Percentiles rank a stretch among this genome's conserved stretches.
Conservation (phyloP, 2,329 filamentous ascomycete genomes). For the Neonectria sp. region DNA sequence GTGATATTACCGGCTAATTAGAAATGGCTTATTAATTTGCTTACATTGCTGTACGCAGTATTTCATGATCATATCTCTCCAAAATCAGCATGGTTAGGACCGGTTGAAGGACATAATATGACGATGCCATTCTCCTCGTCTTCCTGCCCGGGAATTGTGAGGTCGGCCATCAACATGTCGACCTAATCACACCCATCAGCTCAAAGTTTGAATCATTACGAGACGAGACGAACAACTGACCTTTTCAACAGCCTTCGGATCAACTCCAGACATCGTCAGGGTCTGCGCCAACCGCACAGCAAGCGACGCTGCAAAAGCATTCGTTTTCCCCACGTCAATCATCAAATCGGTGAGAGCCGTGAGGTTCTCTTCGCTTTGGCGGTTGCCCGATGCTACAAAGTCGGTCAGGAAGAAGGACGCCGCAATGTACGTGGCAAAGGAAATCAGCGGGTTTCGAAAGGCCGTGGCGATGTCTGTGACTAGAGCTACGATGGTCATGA, state of each 20-base stretch:
- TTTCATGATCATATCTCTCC: neutral
- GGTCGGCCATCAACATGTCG: slow-evolving; percentile 23
- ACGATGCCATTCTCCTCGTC: slow-evolving; percentile 34
- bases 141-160: slow-evolving; percentile 32
- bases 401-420: slow-evolving; percentile 33
- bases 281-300: slow-evolving; percentile 77
- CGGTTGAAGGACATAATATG: slow-evolving; percentile 27
- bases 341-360: slow-evolving; percentile 69
- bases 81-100: neutral
- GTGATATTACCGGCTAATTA: neutral
- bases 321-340: slow-evolving; percentile 68
- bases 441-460: slow-evolving; percentile 34
- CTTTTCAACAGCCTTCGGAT: slow-evolving; percentile 31
- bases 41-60: neutral
- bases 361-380: slow-evolving; percentile 63
- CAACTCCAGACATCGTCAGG: slow-evolving; percentile 63
- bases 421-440: slow-evolving; percentile 33
- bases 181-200: slow-evolving; percentile 8
- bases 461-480: slow-evolving; percentile 26
- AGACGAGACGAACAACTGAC: neutral
- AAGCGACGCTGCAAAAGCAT: slow-evolving; percentile 55
- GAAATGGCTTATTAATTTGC: neutral
- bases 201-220: neutral
- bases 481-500: slow-evolving; percentile 35
- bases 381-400: slow-evolving; percentile 9